Evolutionary conservation across 2,329 filamentous ascomycete genomes (phyloP).

Genomic region (Aspergillus sp.): DNA sequence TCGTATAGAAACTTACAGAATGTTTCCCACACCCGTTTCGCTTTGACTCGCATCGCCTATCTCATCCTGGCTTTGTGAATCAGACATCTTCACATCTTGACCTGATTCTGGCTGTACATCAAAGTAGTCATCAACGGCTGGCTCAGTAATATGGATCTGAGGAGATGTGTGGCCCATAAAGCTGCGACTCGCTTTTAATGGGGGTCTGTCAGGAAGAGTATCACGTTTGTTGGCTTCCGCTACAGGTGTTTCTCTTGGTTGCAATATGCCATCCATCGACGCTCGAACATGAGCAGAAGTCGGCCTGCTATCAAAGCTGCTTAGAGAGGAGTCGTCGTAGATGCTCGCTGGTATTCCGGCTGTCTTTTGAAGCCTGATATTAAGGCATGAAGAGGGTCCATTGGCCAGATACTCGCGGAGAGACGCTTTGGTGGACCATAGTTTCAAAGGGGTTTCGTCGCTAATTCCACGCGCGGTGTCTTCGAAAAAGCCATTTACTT

Average conservation of each 20-base stretch:
- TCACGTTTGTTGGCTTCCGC: conserved; percentile 8
- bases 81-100: conserved; percentile 5
- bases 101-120: conserved; percentile 14
- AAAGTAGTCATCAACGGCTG: conserved; percentile 25
- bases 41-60: neutral
- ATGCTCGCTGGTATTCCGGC: conserved; percentile 25
- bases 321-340: conserved; percentile 33
- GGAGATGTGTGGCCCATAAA: conserved; percentile 28
- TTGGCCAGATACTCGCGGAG: conserved; percentile 55
- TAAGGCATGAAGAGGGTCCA: conserved; percentile 58
- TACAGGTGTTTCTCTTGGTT: neutral
- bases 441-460: conserved; percentile 41
- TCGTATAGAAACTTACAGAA: neutral
- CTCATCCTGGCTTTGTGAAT: conserved; percentile 1
- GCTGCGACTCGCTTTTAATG: conserved; percentile 28
- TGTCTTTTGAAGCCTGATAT: conserved; percentile 50
- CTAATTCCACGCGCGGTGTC: conserved; percentile 59
- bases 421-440: conserved; percentile 34
- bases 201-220: conserved; percentile 18
- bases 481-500: conserved; percentile 63
- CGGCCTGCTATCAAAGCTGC: conserved; percentile 33
- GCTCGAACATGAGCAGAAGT: conserved; percentile 24
- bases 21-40: neutral
- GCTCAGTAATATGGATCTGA: conserved; percentile 33
- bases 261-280: conserved; percentile 12